A percentile compares a stretch with the other conserved stretches of the same genome.
Conservation (phyloP, 768 basidiomycete species). For the Podaxis sp. region DNA sequence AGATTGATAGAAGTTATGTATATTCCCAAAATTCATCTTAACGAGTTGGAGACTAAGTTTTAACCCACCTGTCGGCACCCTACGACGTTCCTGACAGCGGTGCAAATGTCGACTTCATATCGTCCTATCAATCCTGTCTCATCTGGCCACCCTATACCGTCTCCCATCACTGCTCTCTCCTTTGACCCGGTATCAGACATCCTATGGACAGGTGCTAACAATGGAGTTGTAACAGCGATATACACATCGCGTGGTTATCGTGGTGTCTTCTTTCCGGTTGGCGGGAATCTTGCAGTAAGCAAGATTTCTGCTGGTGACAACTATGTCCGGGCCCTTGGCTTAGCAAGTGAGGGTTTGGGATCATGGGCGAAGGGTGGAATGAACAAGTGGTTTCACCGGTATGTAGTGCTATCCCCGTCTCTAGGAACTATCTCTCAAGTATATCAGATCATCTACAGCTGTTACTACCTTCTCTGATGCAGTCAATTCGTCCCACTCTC, state of each 20-base stretch:
- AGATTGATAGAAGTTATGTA: not conserved
- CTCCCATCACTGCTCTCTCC: conserved; percentile 65
- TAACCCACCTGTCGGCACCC: not conserved
- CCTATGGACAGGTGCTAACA: conserved; percentile 79
- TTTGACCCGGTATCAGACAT: conserved; percentile 93
- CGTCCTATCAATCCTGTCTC: conserved; percentile 7
- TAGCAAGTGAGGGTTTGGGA: conserved; percentile 64
- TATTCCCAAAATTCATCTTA: not conserved
- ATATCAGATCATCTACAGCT: conserved; percentile 27
- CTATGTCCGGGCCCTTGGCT: conserved; percentile 64
- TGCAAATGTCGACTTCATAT: conserved; percentile 26
- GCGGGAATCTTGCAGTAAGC: conserved; percentile 65
- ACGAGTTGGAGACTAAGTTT: not conserved
- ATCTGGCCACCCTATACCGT: conserved; percentile 15
- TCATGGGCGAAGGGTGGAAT: conserved; percentile 83
- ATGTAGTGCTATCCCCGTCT: conserved; percentile 21
- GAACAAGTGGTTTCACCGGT: conserved; percentile 83
- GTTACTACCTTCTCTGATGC: conserved; percentile 47
- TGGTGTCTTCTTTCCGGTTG: conserved; percentile 74
- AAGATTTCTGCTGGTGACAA: conserved; percentile 78
- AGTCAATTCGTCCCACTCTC: conserved; percentile 45
- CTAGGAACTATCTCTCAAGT: not conserved
- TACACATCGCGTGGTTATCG: conserved; percentile 61
- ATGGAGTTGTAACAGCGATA: conserved; percentile 68
- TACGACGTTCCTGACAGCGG: not conserved